Conservation (phyloP, 192 early-diverging fungal species). For the Gamsiella multidivaricata region DNA sequence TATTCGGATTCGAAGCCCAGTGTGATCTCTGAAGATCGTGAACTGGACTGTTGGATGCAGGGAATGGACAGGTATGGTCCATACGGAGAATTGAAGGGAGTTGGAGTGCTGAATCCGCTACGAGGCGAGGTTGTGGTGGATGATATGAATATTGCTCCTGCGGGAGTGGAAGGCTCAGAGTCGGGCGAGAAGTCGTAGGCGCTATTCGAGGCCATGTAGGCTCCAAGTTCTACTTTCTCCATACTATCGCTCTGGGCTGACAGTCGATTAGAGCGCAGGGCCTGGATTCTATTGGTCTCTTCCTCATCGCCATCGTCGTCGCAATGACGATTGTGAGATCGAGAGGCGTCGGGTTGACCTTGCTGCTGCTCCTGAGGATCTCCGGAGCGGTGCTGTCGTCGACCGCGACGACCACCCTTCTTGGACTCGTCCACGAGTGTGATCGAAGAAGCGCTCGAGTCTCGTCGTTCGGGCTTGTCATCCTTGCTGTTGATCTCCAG, state of each 20-base stretch:
- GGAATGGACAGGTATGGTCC: background rate
- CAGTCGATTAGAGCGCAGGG: background rate
- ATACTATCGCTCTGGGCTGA: background rate
- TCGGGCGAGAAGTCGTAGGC: too few relatives aligned
- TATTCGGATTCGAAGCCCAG: background rate
- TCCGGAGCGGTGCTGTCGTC: background rate
- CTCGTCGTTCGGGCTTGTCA: background rate
- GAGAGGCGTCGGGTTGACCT: background rate
- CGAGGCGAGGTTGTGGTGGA: too few relatives aligned
- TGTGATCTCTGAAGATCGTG: constrained; percentile 16
- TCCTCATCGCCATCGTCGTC: constrained; percentile 2
- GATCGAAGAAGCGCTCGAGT: constrained; percentile 20
- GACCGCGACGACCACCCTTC: background rate
- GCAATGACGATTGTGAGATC: background rate
- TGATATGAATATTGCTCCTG: too few relatives aligned
- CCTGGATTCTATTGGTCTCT: background rate
- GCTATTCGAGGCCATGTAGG: too few relatives aligned
- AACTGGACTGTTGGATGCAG: background rate
- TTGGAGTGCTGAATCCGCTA: too few relatives aligned
- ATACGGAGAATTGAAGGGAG: background rate
- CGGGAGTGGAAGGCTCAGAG: too few relatives aligned
- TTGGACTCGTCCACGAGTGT: constrained; percentile 20
- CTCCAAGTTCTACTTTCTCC: background rate
- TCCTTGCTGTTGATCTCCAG: background rate
- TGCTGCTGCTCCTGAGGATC: background rate